These are phyloP conservation scores for Mediolabrus comicus DNA, from an alignment of 108 stramenopile genomes.

Conservation along the genomic window DNA sequence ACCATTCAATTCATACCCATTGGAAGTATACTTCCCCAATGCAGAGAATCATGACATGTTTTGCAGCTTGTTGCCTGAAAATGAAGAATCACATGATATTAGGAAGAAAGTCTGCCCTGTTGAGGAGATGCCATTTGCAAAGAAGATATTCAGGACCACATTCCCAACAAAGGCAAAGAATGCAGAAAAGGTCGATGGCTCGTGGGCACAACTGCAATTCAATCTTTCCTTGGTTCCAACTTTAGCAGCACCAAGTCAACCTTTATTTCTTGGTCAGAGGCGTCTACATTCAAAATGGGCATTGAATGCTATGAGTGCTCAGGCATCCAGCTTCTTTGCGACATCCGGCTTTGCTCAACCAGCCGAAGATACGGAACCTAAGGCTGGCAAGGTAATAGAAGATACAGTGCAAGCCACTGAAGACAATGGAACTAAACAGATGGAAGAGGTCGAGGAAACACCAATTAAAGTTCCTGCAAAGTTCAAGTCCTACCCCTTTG, in stretches of 20 bases:
- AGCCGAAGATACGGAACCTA: not conserved
- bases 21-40: constrained; percentile 41
- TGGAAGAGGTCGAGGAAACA: not conserved
- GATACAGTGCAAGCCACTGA: too few species aligned
- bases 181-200: not conserved
- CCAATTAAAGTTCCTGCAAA: constrained; percentile 29
- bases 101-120: not conserved
- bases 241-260: not conserved
- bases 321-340: not conserved
- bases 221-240: not conserved
- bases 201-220: not conserved
- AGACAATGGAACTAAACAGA: too few species aligned
- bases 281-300: constrained; percentile 3
- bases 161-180: not conserved
- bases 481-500: constrained; percentile 45
- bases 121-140: constrained; percentile 4
- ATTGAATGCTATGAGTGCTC: constrained; percentile 7
- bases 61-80: not conserved
- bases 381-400: not conserved
- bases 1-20: constrained; percentile 7
- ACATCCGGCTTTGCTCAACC: not conserved
- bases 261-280: not conserved
- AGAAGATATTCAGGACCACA: not conserved
- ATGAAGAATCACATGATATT: not conserved
- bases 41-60: constrained; percentile 8